Evolutionary conservation across 2,329 filamentous ascomycete genomes (phyloP), one percentile per base, ranked within the genome.

Genomic region (Pseudopyricularia javanii): DNA sequence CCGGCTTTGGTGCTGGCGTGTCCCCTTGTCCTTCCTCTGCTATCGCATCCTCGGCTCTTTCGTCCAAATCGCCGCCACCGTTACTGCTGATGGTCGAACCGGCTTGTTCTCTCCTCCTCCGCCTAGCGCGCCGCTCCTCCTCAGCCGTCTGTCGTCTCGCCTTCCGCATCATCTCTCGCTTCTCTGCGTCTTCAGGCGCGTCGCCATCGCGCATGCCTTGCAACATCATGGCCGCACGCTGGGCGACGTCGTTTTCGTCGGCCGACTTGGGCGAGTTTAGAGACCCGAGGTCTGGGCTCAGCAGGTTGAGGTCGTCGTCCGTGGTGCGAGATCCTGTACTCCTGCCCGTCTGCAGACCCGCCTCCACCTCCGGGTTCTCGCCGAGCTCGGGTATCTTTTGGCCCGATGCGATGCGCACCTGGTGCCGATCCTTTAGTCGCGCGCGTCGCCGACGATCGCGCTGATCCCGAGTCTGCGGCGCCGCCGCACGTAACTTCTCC

Each of bases 401-500:
- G 8, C 91, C 91, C 17, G 86, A 91, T 15, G 91, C 89, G 51
- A 96, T 80, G 56, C 91, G 87, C 32, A 93, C 86, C 69, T 95
- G 88, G 64, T 96, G 89, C 28, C 84, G 79, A 63, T 95, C 91
- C 78, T 95, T 94, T 60, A 97, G 78, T 53, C 91, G 79, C 37
- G 91, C 90, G 59, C 91, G 82, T 54, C 91, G 82, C 57, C 93
- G 82, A 60, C 90, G 82, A 67, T 97, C 93, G 63, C 91, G 81
- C 67, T 94, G 86, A 66, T 96, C 91, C 66, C 88, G 79, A 28
- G 88, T 82, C 70, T 95, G 88, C 30, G 93, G 91, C 53, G 91
- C 91, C 1, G 93, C 93, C 53, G 90, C 91, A 54, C 93, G 86
- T 53, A 98, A 74, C 70, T 97, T 97, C 79, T 96, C 89, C 49